These are phyloP conservation scores for Candida gigantensis DNA, from an alignment of 1,139 yeast genomes.

Conservation along the genomic window DNA sequence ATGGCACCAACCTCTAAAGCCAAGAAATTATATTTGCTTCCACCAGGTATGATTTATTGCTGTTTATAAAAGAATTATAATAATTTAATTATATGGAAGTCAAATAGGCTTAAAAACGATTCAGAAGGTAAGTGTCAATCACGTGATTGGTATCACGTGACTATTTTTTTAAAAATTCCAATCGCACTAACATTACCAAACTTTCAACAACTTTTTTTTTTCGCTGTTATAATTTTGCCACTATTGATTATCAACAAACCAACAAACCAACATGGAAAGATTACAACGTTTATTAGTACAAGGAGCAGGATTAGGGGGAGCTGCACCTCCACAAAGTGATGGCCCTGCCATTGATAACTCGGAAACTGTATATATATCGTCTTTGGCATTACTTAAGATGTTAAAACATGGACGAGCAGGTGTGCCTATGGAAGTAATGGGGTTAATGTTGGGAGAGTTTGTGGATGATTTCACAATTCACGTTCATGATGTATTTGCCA, in stretches of 20 bases:
- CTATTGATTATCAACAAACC: constrained; percentile 3
- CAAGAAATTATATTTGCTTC: no score
- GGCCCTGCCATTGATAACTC: constrained; percentile 90
- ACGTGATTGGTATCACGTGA: no score
- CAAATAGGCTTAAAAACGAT: no score
- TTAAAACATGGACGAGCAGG: constrained; percentile 98
- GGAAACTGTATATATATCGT: constrained; percentile 94
- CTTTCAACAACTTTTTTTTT: no score
- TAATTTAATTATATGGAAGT: no score
- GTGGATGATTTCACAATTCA: constrained; percentile 97
- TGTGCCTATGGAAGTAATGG: constrained; percentile 99
- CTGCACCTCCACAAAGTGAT: constrained; percentile 56
- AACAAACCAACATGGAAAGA: constrained; percentile 77
- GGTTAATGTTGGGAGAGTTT: constrained; percentile 97
- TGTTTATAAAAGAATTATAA: no score
- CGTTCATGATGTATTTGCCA: constrained; percentile 96
- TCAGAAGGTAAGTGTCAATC: no score
- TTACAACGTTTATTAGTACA: constrained; percentile 71
- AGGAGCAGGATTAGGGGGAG: constrained; percentile 59
- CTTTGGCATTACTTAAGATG: constrained; percentile 93
- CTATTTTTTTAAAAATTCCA: no score
- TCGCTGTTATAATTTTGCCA: no score
- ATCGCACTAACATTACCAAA: no score
- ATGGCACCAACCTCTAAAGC: no score
- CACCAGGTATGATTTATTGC: no score